phyloP scores from a whole-genome alignment of 164 flowering plant genomes.

The Sedum album region DNA sequence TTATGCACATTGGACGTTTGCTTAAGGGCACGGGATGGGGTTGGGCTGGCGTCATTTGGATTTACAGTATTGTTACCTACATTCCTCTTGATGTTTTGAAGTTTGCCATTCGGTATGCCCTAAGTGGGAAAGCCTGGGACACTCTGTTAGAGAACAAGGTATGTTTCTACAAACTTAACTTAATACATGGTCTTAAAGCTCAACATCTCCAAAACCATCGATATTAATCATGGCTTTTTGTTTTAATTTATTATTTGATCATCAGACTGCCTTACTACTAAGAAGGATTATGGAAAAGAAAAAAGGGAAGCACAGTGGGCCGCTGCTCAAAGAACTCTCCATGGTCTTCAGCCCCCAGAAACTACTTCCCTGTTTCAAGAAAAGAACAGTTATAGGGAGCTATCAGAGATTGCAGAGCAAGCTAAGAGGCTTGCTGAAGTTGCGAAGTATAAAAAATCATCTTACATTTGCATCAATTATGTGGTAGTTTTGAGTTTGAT shows the following conservation, averaged over 20 bases:
- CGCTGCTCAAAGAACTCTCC: conserved; percentile 41
- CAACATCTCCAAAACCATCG: not conserved
- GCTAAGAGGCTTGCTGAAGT: conserved; percentile 48
- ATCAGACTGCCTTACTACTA: conserved; percentile 47
- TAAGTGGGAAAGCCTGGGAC: not conserved
- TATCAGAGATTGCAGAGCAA: conserved; percentile 51
- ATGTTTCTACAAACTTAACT: too few relatives aligned
- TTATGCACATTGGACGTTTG: not conserved
- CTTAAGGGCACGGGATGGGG: not conserved
- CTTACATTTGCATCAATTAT: not conserved
- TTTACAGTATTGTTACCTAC: not conserved
- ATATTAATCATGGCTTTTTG: not conserved
- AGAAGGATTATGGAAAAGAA: conserved; percentile 47
- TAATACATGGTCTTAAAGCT: not conserved
- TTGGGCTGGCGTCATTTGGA: not conserved
- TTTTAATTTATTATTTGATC: not conserved
- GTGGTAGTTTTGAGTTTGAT: not conserved
- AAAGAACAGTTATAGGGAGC: conserved; percentile 44
- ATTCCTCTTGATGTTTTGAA: not conserved
- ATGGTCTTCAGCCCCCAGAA: conserved; percentile 45
- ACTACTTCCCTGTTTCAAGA: conserved; percentile 22
- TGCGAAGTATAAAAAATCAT: conserved; percentile 26
- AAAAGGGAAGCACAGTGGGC: conserved; percentile 59
- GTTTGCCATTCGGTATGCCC: not conserved
- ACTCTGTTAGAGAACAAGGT: not conserved